Evolutionary conservation across 2,329 filamentous ascomycete species (phyloP).

Genomic region (Penicillium rolfsii): DNA sequence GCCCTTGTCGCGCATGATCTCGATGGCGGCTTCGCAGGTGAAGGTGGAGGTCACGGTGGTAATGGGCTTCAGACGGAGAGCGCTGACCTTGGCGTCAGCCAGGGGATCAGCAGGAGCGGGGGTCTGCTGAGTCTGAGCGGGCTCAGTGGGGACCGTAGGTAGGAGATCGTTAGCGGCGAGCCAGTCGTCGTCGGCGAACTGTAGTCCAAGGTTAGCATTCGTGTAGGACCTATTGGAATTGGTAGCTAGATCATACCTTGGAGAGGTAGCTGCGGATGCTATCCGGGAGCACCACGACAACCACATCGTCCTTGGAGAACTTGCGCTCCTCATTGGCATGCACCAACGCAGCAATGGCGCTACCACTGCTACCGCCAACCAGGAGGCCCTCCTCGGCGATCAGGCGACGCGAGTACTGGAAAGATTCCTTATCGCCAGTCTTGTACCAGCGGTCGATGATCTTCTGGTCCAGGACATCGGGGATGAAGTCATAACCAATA

Average conservation of each 20-base stretch:
- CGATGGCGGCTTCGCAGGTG: constrained; percentile 82
- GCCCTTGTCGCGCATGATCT: constrained; percentile 97
- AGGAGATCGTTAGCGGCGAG: constrained; percentile 93
- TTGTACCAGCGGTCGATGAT: constrained; percentile 96
- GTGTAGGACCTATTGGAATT: neutral
- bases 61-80: constrained; percentile 88
- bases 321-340: constrained; percentile 74
- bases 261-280: constrained; percentile 96
- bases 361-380: constrained; percentile 91
- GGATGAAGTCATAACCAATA: constrained; percentile 98
- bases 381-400: constrained; percentile 94
- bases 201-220: neutral
- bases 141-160: constrained; percentile 58
- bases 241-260: constrained; percentile 60
- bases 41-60: constrained; percentile 76
- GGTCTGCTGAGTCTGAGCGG: constrained; percentile 33
- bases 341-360: constrained; percentile 81
- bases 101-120: constrained; percentile 67
- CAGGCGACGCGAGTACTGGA: constrained; percentile 82
- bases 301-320: constrained; percentile 80
- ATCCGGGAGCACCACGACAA: constrained; percentile 91
- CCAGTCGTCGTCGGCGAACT: constrained; percentile 98
- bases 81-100: constrained; percentile 74
- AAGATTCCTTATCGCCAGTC: constrained; percentile 90
- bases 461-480: constrained; percentile 82